Conservation (phyloP, 768 basidiomycete genomes). For the Pholiota molesta region DNA sequence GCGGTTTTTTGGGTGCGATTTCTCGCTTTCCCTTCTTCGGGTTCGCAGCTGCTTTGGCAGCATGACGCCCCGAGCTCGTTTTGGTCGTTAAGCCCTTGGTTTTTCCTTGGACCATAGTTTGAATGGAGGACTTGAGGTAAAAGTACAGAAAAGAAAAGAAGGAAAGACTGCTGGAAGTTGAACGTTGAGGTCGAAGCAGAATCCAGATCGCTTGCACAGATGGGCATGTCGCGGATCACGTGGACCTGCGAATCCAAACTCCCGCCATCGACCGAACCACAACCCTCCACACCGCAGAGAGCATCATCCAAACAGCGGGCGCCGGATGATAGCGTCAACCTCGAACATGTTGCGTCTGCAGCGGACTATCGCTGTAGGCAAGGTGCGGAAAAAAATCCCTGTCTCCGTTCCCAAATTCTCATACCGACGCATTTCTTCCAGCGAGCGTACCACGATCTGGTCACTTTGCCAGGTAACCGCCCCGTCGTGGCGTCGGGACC, state of each 20-base stretch:
- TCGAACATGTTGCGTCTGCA: slow-evolving; percentile 55
- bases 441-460: slow-evolving; percentile 78
- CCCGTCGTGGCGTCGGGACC: slow-evolving; percentile 78
- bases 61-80: slow-evolving; percentile 51
- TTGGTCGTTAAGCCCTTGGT: slow-evolving; percentile 77
- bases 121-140: not conserved
- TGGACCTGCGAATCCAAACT: slow-evolving; percentile 31
- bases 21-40: slow-evolving; percentile 80
- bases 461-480: slow-evolving; percentile 58
- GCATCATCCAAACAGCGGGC: slow-evolving; percentile 23
- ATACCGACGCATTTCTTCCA: slow-evolving; percentile 29
- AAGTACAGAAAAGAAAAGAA: not conserved
- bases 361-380: slow-evolving; percentile 50
- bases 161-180: not conserved
- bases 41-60: slow-evolving; percentile 67
- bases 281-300: slow-evolving; percentile 24
- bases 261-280: slow-evolving; percentile 47
- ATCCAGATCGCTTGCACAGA: not conserved
- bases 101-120: slow-evolving; percentile 79
- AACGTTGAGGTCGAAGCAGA: slow-evolving; percentile 2
- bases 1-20: slow-evolving; percentile 82
- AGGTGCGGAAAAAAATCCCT: slow-evolving; percentile 37
- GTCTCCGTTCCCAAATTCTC: not conserved
- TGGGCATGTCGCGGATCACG: slow-evolving; percentile 27
- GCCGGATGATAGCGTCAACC: slow-evolving; percentile 47